These are phyloP conservation scores for Podosphaera leucotricha DNA, from an alignment of 2,329 filamentous ascomycete genomes.

Conservation along the genomic window DNA sequence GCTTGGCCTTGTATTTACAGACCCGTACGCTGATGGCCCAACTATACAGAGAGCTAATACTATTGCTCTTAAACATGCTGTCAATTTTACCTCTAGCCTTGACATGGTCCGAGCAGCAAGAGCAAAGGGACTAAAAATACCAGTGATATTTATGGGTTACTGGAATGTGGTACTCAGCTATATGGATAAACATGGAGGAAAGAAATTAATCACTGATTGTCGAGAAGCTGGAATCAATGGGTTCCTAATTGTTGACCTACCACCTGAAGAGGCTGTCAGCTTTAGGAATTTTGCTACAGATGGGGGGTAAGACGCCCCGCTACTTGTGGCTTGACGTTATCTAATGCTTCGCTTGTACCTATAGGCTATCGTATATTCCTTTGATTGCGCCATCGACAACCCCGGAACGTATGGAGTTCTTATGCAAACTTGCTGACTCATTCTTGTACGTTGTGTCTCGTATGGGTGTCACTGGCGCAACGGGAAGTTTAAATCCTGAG, in stretches of 20 bases:
- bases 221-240: conserved; percentile 72
- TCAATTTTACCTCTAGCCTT: conserved; percentile 58
- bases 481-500: conserved; percentile 56
- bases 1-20: conserved; percentile 87
- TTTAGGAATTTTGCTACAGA: conserved; percentile 69
- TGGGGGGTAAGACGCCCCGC: conserved; percentile 32
- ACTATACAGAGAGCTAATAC: conserved; percentile 95
- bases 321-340: not conserved
- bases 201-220: conserved; percentile 64
- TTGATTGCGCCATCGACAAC: conserved; percentile 87
- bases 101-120: conserved; percentile 67
- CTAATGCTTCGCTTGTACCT: conserved; percentile 2
- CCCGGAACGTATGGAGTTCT: conserved; percentile 76
- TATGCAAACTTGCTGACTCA: conserved; percentile 90
- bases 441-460: conserved; percentile 98
- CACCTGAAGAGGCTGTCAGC: conserved; percentile 81
- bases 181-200: conserved; percentile 42
- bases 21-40: conserved; percentile 91
- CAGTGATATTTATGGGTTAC: conserved; percentile 92
- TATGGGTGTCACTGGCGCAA: conserved; percentile 88
- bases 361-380: conserved; percentile 78
- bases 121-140: conserved; percentile 50
- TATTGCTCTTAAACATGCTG: conserved; percentile 66
- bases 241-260: conserved; percentile 89
- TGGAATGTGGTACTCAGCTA: conserved; percentile 85